Conservation (phyloP, 2,329 filamentous ascomycete species). For the Colletotrichum theobromicola region DNA sequence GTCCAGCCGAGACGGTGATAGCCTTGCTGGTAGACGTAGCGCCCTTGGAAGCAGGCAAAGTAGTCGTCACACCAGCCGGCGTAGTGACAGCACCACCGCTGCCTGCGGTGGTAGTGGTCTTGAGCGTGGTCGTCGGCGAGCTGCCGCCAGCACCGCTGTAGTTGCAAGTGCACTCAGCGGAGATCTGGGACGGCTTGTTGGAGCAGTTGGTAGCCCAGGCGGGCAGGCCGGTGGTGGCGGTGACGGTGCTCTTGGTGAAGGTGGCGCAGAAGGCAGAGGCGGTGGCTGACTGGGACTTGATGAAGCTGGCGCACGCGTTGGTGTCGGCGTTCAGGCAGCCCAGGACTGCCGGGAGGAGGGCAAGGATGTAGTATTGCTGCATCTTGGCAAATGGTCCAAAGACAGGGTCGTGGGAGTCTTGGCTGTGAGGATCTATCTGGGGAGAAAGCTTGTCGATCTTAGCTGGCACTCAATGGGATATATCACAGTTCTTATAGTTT, state of each 20-base stretch:
- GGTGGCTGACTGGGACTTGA: slow-evolving; percentile 32
- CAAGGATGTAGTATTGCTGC: slow-evolving; percentile 25
- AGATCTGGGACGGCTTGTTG: slow-evolving; percentile 30
- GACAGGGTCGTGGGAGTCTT: neutral
- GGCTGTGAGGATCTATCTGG: neutral
- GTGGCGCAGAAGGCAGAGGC: slow-evolving; percentile 38
- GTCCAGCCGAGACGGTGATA: slow-evolving; percentile 43
- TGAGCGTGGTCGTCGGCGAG: slow-evolving; percentile 6
- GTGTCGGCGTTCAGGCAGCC: slow-evolving; percentile 33
- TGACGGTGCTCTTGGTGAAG: slow-evolving; percentile 32
- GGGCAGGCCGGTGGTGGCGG: slow-evolving; percentile 30
- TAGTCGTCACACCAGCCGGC: slow-evolving; percentile 25
- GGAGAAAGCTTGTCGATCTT: neutral
- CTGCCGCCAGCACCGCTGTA: slow-evolving; percentile 19
- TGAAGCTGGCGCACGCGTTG: slow-evolving; percentile 37
- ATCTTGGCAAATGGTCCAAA: slow-evolving; percentile 3
- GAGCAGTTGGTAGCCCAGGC: slow-evolving; percentile 33
- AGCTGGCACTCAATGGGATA: neutral
- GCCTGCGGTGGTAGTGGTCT: slow-evolving; percentile 3
- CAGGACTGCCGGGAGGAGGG: slow-evolving; percentile 26
- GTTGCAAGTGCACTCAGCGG: slow-evolving; percentile 35
- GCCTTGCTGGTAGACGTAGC: slow-evolving; percentile 42
- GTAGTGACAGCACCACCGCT: neutral
- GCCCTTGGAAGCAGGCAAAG: slow-evolving; percentile 42
- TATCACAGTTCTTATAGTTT: neutral